Evolutionary conservation across 371 early-diverging fungal genomes (phyloP).

Genomic region (Lichtheimia ramosa): DNA sequence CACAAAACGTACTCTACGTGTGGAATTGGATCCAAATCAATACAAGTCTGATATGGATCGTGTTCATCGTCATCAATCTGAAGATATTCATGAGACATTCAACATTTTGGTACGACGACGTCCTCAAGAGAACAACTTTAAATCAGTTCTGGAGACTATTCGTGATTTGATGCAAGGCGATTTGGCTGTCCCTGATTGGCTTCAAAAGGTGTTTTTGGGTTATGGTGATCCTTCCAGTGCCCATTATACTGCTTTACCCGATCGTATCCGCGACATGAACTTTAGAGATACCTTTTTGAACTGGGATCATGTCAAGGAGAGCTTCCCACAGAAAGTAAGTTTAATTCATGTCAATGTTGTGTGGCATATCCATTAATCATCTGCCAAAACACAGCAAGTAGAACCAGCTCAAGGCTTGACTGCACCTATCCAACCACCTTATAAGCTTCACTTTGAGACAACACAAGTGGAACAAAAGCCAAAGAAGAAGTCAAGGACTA

Average conservation of each 20-base stretch:
- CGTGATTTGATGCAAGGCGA: constrained; percentile 84
- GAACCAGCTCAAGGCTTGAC: constrained; percentile 26
- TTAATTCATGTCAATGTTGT: not conserved
- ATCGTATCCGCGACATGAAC: constrained; percentile 56
- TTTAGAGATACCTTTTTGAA: constrained; percentile 89
- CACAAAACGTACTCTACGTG: constrained; percentile 67
- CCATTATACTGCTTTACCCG: constrained; percentile 61
- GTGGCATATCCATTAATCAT: not conserved
- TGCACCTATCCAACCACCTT: constrained; percentile 54
- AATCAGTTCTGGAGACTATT: constrained; percentile 85
- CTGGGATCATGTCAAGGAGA: constrained; percentile 71
- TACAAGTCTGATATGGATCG: constrained; percentile 53
- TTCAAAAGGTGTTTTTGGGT: constrained; percentile 86
- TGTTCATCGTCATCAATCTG: constrained; percentile 20
- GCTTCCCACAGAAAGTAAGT: constrained; percentile 61
- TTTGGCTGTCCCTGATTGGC: constrained; percentile 85
- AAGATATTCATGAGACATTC: constrained; percentile 77
- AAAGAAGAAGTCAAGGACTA: constrained; percentile 41
- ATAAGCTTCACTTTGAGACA: constrained; percentile 54
- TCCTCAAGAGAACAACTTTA: constrained; percentile 91
- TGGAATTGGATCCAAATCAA: constrained; percentile 86
- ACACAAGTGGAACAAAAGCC: constrained; percentile 27
- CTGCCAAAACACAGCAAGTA: not conserved
- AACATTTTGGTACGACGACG: constrained; percentile 88
- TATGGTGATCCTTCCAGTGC: constrained; percentile 90